Conservation (phyloP, 768 basidiomycete genomes). For the Kwoniella mangroviensis region DNA sequence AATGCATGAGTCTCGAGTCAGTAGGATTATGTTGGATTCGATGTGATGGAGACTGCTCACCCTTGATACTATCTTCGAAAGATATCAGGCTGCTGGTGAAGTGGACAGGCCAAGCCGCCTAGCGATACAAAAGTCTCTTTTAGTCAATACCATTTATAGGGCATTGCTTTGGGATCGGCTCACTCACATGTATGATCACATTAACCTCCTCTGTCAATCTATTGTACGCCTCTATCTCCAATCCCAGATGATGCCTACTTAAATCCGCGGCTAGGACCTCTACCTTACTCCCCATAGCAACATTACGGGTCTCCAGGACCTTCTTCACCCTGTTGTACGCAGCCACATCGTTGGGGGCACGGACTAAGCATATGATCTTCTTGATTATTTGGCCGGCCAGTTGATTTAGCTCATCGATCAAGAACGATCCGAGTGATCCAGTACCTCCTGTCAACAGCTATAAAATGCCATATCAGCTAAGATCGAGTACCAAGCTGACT, state of each 20-base stretch:
- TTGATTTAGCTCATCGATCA: slow-evolving; percentile 34
- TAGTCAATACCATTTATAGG: no score
- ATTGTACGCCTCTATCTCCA: slow-evolving; percentile 28
- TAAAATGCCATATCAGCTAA: not conserved
- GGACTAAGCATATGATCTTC: slow-evolving; percentile 49
- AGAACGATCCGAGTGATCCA: slow-evolving; percentile 52
- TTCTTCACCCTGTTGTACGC: slow-evolving; percentile 28
- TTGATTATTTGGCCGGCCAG: slow-evolving; percentile 12
- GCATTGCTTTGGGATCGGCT: no score
- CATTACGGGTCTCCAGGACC: slow-evolving; percentile 17
- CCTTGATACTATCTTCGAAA: slow-evolving; percentile 50
- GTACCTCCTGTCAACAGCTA: slow-evolving; percentile 56
- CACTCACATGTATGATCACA: slow-evolving; percentile 47
- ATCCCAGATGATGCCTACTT: slow-evolving; percentile 28
- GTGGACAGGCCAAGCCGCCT: slow-evolving; percentile 57
- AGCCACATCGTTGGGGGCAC: slow-evolving; percentile 36
- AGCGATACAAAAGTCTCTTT: not conserved
- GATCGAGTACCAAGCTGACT: not conserved
- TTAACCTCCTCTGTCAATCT: slow-evolving; percentile 25
- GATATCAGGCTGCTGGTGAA: slow-evolving; percentile 51
- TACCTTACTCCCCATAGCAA: not conserved
- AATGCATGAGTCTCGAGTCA: not conserved
- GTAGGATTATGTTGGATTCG: no score
- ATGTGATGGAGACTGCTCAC: slow-evolving; percentile 23
- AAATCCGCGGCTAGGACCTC: slow-evolving; percentile 23